Evolutionary conservation across 192 early-diverging fungal species (phyloP).

Genomic region (Podila epicladia): DNA sequence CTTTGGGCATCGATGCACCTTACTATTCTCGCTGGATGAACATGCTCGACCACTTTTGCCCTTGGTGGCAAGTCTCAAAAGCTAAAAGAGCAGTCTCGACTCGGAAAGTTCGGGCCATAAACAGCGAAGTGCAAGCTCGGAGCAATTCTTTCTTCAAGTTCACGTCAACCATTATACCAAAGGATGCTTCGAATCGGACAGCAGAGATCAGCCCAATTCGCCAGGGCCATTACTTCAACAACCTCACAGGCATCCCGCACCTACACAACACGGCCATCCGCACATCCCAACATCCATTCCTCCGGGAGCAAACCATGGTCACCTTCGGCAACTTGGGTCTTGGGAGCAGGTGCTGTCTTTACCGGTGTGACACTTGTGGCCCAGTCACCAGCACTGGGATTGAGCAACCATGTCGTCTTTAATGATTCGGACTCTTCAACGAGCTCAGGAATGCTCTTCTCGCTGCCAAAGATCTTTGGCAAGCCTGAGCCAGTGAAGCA

Average conservation of each 20-base stretch:
- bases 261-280: not conserved
- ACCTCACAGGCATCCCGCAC: not conserved
- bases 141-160: too few relatives aligned
- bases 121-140: too few relatives aligned
- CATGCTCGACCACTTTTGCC: too few relatives aligned
- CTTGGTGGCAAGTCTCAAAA: too few relatives aligned
- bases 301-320: not conserved
- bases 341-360: slow-evolving; percentile 43
- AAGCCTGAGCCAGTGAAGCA: slow-evolving; percentile 25
- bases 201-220: not conserved
- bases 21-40: too few relatives aligned
- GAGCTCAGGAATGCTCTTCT: not conserved
- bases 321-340: slow-evolving; percentile 18
- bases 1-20: too few relatives aligned
- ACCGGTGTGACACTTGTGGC: slow-evolving; percentile 24
- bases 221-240: not conserved
- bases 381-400: slow-evolving; percentile 29
- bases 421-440: slow-evolving; percentile 8
- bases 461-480: slow-evolving; percentile 7
- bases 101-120: too few relatives aligned
- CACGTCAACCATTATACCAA: too few relatives aligned
- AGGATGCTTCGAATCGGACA: slow-evolving; percentile 32
- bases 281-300: slow-evolving; percentile 12
- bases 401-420: slow-evolving; percentile 5
- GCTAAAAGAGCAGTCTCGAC: too few relatives aligned